Percentiles rank a stretch among this genome's conserved stretches.
phyloP scores from a whole-genome alignment of 441 rosid species.

The Pelargonium citronellum region DNA sequence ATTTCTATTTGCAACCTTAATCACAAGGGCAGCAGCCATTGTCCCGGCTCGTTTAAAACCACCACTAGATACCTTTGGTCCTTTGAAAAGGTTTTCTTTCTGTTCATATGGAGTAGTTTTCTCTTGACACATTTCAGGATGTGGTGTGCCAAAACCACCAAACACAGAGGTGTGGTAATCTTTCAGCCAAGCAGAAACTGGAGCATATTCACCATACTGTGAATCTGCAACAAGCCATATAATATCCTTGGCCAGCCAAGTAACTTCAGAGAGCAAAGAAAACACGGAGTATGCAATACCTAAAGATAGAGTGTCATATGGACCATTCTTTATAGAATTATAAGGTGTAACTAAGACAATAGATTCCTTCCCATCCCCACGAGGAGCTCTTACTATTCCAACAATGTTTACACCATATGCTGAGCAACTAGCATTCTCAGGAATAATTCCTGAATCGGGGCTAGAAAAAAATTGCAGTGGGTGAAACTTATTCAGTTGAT shows the following conservation, averaged over 20 bases:
- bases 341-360: constrained; percentile 85
- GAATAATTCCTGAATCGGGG: constrained; percentile 40
- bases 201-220: constrained; percentile 65
- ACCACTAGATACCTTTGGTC: constrained; percentile 28
- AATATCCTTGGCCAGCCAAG: constrained; percentile 91
- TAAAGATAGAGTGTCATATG: constrained; percentile 49
- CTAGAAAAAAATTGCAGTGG: constrained; percentile 77
- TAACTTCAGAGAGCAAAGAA: constrained; percentile 69
- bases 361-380: constrained; percentile 91
- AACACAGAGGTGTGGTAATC: constrained; percentile 75
- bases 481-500: constrained; percentile 49
- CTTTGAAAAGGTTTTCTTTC: constrained; percentile 20
- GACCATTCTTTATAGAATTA: constrained; percentile 43
- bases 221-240: constrained; percentile 89
- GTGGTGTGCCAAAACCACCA: constrained; percentile 27
- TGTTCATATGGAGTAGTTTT: constrained; percentile 20
- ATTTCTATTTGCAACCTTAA: constrained; percentile 59
- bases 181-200: constrained; percentile 78
- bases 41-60: constrained; percentile 79
- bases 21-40: constrained; percentile 81
- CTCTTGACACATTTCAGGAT: constrained; percentile 32
- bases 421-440: constrained; percentile 48
- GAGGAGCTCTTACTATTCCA: constrained; percentile 88
- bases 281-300: constrained; percentile 64
- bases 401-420: constrained; percentile 52